Conservation (phyloP, 2,329 filamentous ascomycete species). For the Colletotrichum endophyticum region DNA sequence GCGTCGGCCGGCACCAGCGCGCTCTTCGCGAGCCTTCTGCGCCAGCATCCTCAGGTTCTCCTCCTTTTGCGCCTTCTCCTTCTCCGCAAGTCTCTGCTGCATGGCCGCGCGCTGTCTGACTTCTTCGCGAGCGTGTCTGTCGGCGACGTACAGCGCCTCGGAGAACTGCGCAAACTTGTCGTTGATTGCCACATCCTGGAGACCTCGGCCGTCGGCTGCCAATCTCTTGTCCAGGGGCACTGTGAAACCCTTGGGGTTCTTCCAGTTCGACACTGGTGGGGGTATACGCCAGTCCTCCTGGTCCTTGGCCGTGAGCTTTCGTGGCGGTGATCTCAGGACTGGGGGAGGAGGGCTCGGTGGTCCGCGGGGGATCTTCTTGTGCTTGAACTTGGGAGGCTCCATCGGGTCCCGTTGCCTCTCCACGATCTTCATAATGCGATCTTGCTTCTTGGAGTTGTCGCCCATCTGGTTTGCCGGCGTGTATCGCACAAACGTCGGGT, state of each 20-base stretch:
- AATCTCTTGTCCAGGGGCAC: constrained; percentile 94
- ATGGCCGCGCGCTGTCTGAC: constrained; percentile 90
- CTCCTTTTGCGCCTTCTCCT: constrained; percentile 94
- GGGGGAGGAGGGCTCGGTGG: constrained; percentile 92
- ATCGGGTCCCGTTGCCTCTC: constrained; percentile 92
- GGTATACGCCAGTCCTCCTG: constrained; percentile 93
- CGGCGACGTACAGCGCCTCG: constrained; percentile 92
- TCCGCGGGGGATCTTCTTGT: constrained; percentile 95
- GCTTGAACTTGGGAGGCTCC: constrained; percentile 98
- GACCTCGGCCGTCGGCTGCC: constrained; percentile 87
- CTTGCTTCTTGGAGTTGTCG: constrained; percentile 81
- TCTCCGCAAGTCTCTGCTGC: constrained; percentile 95
- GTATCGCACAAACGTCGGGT: constrained; percentile 93
- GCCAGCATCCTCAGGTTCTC: constrained; percentile 87
- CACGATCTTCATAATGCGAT: constrained; percentile 98
- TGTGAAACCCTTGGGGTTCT: constrained; percentile 98
- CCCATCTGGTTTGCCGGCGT: constrained; percentile 98
- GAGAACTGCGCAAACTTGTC: constrained; percentile 98
- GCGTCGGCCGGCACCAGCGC: constrained; percentile 57
- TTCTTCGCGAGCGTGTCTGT: constrained; percentile 93
- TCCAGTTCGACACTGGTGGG: constrained; percentile 96
- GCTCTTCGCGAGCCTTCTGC: constrained; percentile 89
- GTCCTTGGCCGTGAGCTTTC: constrained; percentile 95
- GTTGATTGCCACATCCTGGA: constrained; percentile 96
- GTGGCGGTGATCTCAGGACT: constrained; percentile 91